These are phyloP conservation scores for Xylariaceae sp. DNA, from an alignment of 2,329 filamentous ascomycete genomes.

Conservation along the genomic window DNA sequence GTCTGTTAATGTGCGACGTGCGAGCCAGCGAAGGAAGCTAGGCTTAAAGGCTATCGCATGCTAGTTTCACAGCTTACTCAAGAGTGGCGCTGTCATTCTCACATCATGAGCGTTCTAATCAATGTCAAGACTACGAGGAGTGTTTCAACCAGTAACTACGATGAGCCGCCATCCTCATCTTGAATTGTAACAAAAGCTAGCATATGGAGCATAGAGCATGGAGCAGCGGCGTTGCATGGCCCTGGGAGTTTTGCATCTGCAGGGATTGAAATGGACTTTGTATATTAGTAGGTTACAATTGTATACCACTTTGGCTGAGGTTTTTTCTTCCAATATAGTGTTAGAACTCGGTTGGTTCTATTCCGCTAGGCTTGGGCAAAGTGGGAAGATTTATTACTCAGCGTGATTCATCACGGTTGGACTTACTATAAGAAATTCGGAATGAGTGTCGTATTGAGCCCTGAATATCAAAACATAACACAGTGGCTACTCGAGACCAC, in stretches of 20 bases:
- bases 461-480: no score
- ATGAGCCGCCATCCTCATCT: neutral
- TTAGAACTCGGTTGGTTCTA: no score
- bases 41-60: conserved; percentile 28
- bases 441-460: no score
- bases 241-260: conserved; percentile 1
- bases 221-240: conserved; percentile 16
- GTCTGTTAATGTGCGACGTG: conserved; percentile 25
- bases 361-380: no score
- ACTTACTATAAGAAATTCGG: no score
- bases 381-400: no score
- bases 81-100: neutral
- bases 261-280: conserved; percentile 1
- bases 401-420: no score
- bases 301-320: neutral
- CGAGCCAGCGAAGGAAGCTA: conserved; percentile 29
- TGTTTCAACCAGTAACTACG: neutral
- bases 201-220: neutral
- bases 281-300: no score
- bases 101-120: neutral
- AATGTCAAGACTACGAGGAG: neutral
- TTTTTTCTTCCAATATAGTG: no score
- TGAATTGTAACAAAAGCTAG: conserved; percentile 12
- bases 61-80: conserved; percentile 3
- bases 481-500: no score